A percentile compares a stretch with the other conserved stretches of the same genome.
phyloP scores from a whole-genome alignment of 2,329 filamentous ascomycete genomes.

The Teratosphaeria epicoccoides region DNA sequence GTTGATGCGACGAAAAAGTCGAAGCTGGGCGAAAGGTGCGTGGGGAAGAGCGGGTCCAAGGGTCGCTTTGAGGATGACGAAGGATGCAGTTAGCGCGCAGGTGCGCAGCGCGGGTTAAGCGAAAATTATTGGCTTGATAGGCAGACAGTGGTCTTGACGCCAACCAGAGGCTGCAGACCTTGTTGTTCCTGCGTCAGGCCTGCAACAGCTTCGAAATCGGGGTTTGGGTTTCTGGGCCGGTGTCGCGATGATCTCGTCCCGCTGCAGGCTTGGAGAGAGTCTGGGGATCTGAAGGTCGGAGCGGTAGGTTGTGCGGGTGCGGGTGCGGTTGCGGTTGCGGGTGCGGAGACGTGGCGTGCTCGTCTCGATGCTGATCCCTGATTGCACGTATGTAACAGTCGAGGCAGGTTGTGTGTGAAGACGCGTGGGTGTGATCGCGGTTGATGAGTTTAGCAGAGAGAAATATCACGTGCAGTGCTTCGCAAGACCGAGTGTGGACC shows the following conservation, averaged over 20 bases:
- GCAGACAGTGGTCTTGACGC: not conserved
- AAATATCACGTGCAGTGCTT: not conserved
- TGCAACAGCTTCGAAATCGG: not conserved
- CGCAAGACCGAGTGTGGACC: not conserved
- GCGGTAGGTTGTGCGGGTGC: not conserved
- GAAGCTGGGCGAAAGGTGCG: not conserved
- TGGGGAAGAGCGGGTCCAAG: not conserved
- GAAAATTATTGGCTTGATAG: not conserved
- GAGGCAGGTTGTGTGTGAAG: not conserved
- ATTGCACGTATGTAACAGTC: not conserved
- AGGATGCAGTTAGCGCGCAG: not conserved
- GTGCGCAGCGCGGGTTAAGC: not conserved
- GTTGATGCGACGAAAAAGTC: not conserved
- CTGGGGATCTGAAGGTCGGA: not conserved
- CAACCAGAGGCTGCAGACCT: not conserved
- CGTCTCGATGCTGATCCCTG: not conserved
- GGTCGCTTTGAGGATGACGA: not conserved
- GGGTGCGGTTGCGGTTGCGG: not conserved
- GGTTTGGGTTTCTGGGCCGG: not conserved
- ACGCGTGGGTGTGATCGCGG: not conserved
- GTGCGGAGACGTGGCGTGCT: not conserved
- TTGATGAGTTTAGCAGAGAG: not conserved
- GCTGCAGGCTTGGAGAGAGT: not conserved
- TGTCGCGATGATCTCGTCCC: not conserved
- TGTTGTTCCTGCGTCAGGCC: not conserved